These are phyloP conservation scores for Eutrema salsugineum DNA, from an alignment of 441 rosid species.

Conservation along the genomic window DNA sequence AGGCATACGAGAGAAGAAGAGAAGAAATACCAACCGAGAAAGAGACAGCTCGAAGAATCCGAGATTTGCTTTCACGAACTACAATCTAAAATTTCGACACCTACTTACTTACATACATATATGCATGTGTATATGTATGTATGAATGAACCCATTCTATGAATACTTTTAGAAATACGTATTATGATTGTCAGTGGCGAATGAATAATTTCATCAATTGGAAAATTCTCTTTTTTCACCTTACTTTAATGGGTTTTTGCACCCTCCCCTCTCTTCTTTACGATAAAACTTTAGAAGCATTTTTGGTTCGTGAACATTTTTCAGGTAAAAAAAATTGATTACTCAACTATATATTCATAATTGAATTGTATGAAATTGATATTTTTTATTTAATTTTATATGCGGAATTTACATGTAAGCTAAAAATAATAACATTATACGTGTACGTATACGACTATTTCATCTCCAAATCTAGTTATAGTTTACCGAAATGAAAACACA, in stretches of 20 bases:
- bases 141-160: not conserved
- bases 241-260: not conserved
- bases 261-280: not conserved
- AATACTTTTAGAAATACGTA: not conserved
- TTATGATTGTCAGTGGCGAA: not conserved
- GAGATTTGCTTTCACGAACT: constrained; percentile 35
- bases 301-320: too few species aligned
- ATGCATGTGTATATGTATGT: not conserved
- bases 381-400: too few species aligned
- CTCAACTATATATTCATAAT: not conserved
- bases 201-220: not conserved
- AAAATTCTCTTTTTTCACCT: not conserved
- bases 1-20: constrained; percentile 44
- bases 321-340: not conserved
- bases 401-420: too few species aligned
- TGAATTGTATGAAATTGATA: not conserved
- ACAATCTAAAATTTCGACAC: constrained; percentile 22
- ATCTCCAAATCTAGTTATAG: not conserved
- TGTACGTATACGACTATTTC: not conserved
- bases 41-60: constrained; percentile 41
- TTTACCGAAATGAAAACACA: not conserved
- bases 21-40: constrained; percentile 29
- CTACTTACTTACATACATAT: not conserved
- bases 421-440: too few species aligned
- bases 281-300: too few species aligned